phyloP scores from a whole-genome alignment of 768 basidiomycete genomes.

The Pleurotus djamor region DNA sequence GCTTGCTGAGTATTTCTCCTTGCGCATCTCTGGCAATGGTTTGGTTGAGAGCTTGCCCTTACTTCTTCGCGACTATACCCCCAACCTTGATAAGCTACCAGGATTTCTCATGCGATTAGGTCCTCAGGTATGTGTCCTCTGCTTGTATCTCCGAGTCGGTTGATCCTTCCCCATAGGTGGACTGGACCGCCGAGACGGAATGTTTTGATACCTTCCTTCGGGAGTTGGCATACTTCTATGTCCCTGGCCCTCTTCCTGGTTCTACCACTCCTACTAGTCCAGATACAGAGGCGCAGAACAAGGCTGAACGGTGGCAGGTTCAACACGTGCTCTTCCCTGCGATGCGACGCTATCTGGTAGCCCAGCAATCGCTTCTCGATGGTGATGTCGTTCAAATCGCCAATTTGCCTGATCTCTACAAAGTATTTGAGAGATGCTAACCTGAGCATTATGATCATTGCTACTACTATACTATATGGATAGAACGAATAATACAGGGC shows the following conservation, averaged over 20 bases:
- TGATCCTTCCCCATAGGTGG: slow-evolving; percentile 49
- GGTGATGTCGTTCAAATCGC: slow-evolving; percentile 85
- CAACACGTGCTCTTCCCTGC: slow-evolving; percentile 90
- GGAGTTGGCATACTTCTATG: slow-evolving; percentile 91
- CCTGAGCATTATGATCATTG: not conserved
- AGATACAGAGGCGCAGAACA: slow-evolving; percentile 37
- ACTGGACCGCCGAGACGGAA: slow-evolving; percentile 82
- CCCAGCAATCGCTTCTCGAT: slow-evolving; percentile 66
- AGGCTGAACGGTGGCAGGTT: slow-evolving; percentile 80
- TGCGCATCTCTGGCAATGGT: slow-evolving; percentile 67
- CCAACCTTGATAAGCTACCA: slow-evolving; percentile 89
- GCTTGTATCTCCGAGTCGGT: not conserved
- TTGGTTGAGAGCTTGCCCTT: slow-evolving; percentile 77
- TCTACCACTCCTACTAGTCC: slow-evolving; percentile 9
- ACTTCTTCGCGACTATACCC: slow-evolving; percentile 83
- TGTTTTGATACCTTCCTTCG: slow-evolving; percentile 87
- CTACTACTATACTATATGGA: not conserved
- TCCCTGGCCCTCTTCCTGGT: slow-evolving; percentile 52
- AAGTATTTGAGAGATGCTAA: slow-evolving; percentile 91
- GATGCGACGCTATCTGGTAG: slow-evolving; percentile 71
- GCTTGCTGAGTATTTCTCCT: slow-evolving; percentile 89
- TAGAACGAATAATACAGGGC: not conserved
- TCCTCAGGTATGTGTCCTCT: slow-evolving; percentile 60
- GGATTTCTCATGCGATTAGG: slow-evolving; percentile 89
- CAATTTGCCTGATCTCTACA: slow-evolving; percentile 87